Evolutionary conservation across 306 rosid genomes (phyloP).

Genomic region (Geum urbanum): DNA sequence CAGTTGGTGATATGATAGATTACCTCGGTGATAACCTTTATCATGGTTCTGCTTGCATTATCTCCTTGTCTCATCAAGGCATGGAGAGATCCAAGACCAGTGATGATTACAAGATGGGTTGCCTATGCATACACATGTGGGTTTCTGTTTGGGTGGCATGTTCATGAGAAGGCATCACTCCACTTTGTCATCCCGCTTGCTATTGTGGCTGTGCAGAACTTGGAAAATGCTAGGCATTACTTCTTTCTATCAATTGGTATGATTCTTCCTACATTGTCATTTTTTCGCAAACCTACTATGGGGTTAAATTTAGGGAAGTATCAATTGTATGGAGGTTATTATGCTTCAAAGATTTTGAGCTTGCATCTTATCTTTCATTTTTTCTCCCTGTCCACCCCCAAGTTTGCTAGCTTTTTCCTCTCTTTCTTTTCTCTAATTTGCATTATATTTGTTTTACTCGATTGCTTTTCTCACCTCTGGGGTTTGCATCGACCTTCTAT

Average conservation of each 20-base stretch:
- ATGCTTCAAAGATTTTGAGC: background rate
- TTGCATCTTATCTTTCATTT: background rate
- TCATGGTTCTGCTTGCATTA: conserved; percentile 71
- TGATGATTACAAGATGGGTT: conserved; percentile 72
- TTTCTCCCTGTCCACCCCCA: background rate
- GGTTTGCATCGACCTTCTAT: background rate
- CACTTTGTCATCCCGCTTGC: conserved; percentile 90
- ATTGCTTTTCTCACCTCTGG: background rate
- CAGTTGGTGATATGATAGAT: conserved; percentile 49
- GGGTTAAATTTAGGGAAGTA: background rate
- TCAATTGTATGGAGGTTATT: background rate
- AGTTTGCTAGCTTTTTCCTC: background rate
- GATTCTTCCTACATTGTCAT: conserved; percentile 18
- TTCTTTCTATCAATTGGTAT: conserved; percentile 75
- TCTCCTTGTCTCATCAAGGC: conserved; percentile 86
- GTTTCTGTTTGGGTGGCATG: conserved; percentile 96
- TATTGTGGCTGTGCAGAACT: conserved; percentile 52
- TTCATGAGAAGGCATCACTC: conserved; percentile 92
- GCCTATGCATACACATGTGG: conserved; percentile 91
- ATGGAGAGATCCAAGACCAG: conserved; percentile 74
- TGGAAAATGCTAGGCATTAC: conserved; percentile 76
- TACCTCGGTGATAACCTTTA: conserved; percentile 61
- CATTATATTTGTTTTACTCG: background rate
- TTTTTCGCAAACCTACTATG: conserved; percentile 8
- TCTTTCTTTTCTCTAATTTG: background rate